Base-by-base conservation (phyloP, 2,329 filamentous ascomycete species). In the Myriosclerotinia scirpicola region DNA sequence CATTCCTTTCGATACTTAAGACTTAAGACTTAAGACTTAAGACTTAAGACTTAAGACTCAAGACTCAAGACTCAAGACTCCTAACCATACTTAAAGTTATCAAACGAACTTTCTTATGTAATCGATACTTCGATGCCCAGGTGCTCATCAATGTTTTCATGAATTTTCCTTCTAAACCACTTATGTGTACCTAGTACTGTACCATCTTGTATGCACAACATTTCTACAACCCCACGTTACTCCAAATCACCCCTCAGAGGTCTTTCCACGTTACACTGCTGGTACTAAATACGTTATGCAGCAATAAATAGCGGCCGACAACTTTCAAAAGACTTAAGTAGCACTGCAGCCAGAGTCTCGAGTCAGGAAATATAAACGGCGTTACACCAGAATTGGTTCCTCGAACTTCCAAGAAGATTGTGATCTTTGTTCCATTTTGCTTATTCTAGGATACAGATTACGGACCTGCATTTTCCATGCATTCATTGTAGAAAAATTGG, bases 211-310 rank as follows among this genome's bases (percentile, higher is more conserved):
- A 50, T 61, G 58, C 58, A 61, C 44, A 38, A 52, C 58, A 50
- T 61, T 26, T 61, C 46, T n/a, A 38, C 14, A 52, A 50, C 58
- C 58, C 58, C 58, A 61, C 58, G 58, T 61, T 50, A 61, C 58
- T 61, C 58, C 17, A 36, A 61, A 61, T 38, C 46, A 40, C 58
- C 58, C 58, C 58, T 61, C 58, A 38, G n/a, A 61, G 44, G 22
- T 20, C 58, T 50, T 61, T n/a, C 15, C 44, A 61, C 30, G 38
- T 61, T 61, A 61, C 58, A 61, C 58, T 26, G 44, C 58, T 20
- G 58, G 44, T 61, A 61, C 44, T 50, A 61, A 61, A 61, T 50
- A 61, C 58, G 50, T 61, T 12, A 61, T 50, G 58, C 58, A 61
- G 58, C 42, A 50, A 50, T 26, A 50, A 61, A 40, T 38, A 61